phyloP scores from a whole-genome alignment of 768 basidiomycete genomes.

The Rhizopogon vesiculosus region DNA sequence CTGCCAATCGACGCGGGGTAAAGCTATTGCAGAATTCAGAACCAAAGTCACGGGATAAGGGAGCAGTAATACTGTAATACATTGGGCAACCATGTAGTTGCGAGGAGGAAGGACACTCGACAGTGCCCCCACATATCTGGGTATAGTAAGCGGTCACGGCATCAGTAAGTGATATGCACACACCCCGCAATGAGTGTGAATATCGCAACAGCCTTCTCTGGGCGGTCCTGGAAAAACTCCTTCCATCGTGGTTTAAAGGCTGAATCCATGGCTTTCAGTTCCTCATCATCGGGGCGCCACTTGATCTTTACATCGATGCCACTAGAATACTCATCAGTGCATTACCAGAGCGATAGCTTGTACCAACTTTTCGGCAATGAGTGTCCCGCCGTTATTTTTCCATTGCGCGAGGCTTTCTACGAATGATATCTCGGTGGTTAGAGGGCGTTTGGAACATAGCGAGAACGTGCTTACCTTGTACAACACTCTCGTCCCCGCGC shows the following conservation, averaged over 20 bases:
- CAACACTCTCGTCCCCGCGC: conserved; percentile 29
- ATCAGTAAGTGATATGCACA: not conserved
- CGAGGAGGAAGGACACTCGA: not conserved
- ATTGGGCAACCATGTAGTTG: conserved; percentile 15
- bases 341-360: not conserved
- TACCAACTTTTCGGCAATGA: conserved; percentile 49
- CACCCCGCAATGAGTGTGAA: not conserved
- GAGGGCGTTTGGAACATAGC: not conserved
- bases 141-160: not conserved
- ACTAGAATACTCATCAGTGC: conserved; percentile 1
- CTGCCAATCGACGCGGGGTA: conserved; percentile 45
- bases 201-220: conserved; percentile 17
- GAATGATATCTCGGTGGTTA: not conserved
- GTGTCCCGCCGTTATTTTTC: conserved; percentile 33
- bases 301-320: conserved; percentile 15
- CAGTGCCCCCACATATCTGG: not conserved
- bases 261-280: conserved; percentile 15
- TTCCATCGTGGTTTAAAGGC: conserved; percentile 18
- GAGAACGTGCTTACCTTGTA: conserved; percentile 32
- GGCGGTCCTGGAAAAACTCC: conserved; percentile 7
- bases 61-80: conserved; percentile 23
- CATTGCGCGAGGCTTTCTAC: conserved; percentile 23
- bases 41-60: not conserved
- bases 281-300: conserved; percentile 16
- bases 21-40: conserved; percentile 8